Evolutionary conservation across 768 basidiomycete species (phyloP).

Genomic region (Boletus subparvulus): DNA sequence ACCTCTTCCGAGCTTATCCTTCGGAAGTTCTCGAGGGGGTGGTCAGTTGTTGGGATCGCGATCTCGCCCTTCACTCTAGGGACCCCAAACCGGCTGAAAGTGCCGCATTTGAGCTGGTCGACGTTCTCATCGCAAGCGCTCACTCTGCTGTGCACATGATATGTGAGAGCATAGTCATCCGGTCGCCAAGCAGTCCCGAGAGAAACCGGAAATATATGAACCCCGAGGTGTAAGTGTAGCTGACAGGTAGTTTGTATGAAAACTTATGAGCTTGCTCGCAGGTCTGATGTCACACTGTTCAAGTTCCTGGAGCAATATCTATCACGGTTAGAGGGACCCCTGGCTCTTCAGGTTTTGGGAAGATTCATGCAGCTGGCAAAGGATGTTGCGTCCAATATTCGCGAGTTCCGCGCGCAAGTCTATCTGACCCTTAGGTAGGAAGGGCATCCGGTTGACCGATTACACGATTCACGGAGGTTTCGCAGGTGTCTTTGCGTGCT

Average conservation of each 20-base stretch:
- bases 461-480: constrained; percentile 9
- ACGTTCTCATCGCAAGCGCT: constrained; percentile 78
- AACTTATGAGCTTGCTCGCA: constrained; percentile 32
- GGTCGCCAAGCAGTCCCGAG: constrained; percentile 56
- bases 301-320: constrained; percentile 88
- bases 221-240: constrained; percentile 58
- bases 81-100: constrained; percentile 42
- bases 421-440: constrained; percentile 72
- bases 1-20: constrained; percentile 78
- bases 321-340: constrained; percentile 77
- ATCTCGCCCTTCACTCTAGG: constrained; percentile 45
- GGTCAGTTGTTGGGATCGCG: constrained; percentile 78
- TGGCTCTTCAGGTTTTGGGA: constrained; percentile 91
- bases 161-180: constrained; percentile 75
- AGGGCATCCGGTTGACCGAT: neutral
- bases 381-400: constrained; percentile 64
- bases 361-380: constrained; percentile 75
- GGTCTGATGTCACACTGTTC: constrained; percentile 72
- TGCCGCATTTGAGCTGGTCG: constrained; percentile 77
- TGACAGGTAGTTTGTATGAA: neutral
- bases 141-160: constrained; percentile 87
- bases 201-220: constrained; percentile 61
- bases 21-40: constrained; percentile 82
- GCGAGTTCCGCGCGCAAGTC: constrained; percentile 68
- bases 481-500: constrained; percentile 72